Evolutionary conservation across 2,329 filamentous ascomycete genomes (phyloP).

Genomic region (Dothiorella sarmentorum): DNA sequence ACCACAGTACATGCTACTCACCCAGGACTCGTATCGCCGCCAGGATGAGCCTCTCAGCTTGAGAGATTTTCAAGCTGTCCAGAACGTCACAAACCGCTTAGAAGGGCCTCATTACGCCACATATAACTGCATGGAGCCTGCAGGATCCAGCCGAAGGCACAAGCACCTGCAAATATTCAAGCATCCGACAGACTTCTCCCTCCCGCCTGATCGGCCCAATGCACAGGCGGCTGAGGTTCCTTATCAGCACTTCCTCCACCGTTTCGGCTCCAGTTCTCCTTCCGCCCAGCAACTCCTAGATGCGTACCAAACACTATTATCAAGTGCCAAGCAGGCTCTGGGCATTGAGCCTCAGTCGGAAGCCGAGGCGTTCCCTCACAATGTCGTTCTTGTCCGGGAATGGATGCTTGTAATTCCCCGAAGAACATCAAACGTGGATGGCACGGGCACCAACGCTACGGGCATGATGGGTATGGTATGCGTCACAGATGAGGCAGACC

Average conservation of each 20-base stretch:
- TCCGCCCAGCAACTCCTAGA: not conserved
- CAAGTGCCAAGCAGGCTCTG: not conserved
- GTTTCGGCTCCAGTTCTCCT: not conserved
- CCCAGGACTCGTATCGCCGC: conserved; percentile 45
- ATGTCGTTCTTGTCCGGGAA: conserved; percentile 43
- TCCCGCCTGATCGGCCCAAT: conserved; percentile 29
- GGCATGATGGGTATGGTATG: conserved; percentile 49
- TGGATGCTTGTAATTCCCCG: conserved; percentile 51
- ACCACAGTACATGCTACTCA: conserved; percentile 49
- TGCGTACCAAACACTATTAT: not conserved
- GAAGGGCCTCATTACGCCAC: conserved; percentile 32
- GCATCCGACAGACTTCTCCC: conserved; percentile 23
- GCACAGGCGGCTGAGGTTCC: conserved; percentile 28
- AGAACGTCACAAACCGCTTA: conserved; percentile 26
- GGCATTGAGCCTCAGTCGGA: not conserved
- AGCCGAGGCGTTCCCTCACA: conserved; percentile 41
- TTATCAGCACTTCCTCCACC: conserved; percentile 35
- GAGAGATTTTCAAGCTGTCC: conserved; percentile 42
- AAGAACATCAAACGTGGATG: conserved; percentile 32
- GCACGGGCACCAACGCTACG: conserved; percentile 43
- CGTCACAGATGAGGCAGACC: conserved; percentile 32
- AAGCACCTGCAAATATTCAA: conserved; percentile 50
- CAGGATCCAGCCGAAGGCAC: conserved; percentile 48
- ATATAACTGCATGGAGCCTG: conserved; percentile 47
- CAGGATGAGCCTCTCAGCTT: conserved; percentile 43